A percentile compares a stretch with the other conserved stretches of the same genome.
These are phyloP conservation scores for Cutaneotrichosporon cutaneum DNA, from an alignment of 1,284 basidiomycete species.

Conservation along the genomic window DNA sequence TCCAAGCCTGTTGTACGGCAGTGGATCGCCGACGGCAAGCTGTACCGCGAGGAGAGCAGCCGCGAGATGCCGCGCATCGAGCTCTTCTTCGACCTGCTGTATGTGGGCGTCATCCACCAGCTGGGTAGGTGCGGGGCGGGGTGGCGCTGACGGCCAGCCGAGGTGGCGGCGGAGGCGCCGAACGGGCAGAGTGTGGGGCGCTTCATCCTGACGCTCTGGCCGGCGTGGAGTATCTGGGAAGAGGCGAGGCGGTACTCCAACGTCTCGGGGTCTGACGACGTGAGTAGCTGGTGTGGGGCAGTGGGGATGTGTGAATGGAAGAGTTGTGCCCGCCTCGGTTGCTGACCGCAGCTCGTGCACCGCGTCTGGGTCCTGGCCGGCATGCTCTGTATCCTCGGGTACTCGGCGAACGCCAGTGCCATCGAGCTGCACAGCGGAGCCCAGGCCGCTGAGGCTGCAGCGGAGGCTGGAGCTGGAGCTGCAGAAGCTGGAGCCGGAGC, in stretches of 20 bases:
- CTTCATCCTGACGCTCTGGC: conserved; percentile 45
- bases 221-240: conserved; percentile 52
- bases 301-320: too few species aligned
- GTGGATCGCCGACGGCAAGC: conserved; percentile 28
- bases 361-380: conserved; percentile 49
- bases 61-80: conserved; percentile 44
- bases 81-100: conserved; percentile 54
- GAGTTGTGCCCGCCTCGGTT: background rate
- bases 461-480: too few species aligned
- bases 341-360: conserved; percentile 37
- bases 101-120: conserved; percentile 53
- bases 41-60: conserved; percentile 32
- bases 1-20: background rate
- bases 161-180: conserved; percentile 22
- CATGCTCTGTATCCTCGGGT: conserved; percentile 49
- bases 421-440: conserved; percentile 27
- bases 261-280: conserved; percentile 47
- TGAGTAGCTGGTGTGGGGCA: too few species aligned
- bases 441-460: too few species aligned
- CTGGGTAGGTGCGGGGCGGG: too few species aligned
- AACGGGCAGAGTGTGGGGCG: conserved; percentile 33
- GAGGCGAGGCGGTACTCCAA: conserved; percentile 52
- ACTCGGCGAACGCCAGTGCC: conserved; percentile 51
- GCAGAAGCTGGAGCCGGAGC: too few species aligned
- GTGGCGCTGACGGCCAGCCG: too few species aligned